Evolutionary conservation across 306 rosid genomes (phyloP), one percentile per base, ranked within the genome.

Genomic region (Ziziphus jujuba): DNA sequence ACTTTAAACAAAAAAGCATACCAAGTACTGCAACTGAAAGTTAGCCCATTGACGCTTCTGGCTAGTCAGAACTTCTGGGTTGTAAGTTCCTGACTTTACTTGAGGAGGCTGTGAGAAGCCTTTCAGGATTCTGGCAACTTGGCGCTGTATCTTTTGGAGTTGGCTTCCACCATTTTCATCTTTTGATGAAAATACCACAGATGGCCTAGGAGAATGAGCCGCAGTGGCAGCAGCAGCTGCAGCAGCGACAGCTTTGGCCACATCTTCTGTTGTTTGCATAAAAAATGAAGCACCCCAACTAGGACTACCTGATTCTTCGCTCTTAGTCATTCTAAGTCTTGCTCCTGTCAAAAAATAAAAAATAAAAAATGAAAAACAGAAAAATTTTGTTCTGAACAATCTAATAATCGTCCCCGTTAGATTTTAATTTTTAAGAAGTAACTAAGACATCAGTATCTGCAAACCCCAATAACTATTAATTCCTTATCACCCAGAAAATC

Each of bases 21-120:
- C 90, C 90, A 85, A 74, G 78, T 82, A 74, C 64, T 89, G 91
- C 78, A 89, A 74, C 81, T 91, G 96, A 81, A 84, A 85, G 77
- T 71, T 87, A 63, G 95, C 95, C 98, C 98, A 92, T 79, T 87
- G 96, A 47, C 96, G 96, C 88, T 92, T 92, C 64, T 74, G 91
- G 73, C 86, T 89, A 58, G 96, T 92, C 67, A 92, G 73, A 73
- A 89, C 73, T 84, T 92, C 98, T 21, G 98, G 98, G 77, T 92
- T 92, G 72, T 92, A 92, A 36, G 72, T 80, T 58, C 78, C 81
- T 56, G 58, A 53, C 70, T 85, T 81, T 59, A 71, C 87, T 79
- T 85, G 90, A 58, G 89, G 71, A 70, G 96, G 79, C 66, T 73
- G 80, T 57, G 97, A 84, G 70, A 87, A 82, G 5, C 97, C 99